Evolutionary conservation across 257 asterid species (phyloP).

Genomic region (Gynochthodes officinalis): DNA sequence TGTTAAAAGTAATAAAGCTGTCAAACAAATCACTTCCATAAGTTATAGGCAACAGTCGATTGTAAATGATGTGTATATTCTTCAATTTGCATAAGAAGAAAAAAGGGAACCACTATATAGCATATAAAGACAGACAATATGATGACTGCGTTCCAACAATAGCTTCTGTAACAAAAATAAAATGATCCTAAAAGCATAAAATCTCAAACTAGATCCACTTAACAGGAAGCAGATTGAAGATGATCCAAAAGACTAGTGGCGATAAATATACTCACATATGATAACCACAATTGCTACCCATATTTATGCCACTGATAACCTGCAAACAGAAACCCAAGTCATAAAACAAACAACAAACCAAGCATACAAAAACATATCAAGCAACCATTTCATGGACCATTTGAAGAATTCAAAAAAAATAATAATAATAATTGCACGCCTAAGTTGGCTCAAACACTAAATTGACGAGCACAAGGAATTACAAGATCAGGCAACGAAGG

Average conservation of each 20-base stretch:
- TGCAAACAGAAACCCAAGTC: slow-evolving; percentile 33
- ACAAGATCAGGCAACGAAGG: slow-evolving; percentile 80
- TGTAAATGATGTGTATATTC: too few species aligned
- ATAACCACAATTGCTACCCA: slow-evolving; percentile 89
- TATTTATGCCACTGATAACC: slow-evolving; percentile 90
- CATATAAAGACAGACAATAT: too few species aligned
- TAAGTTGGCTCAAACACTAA: background rate
- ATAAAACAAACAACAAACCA: slow-evolving; percentile 8
- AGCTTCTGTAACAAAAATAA: background rate
- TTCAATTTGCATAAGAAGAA: too few species aligned
- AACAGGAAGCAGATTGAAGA: slow-evolving; percentile 1
- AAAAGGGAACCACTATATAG: too few species aligned
- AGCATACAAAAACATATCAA: too few species aligned
- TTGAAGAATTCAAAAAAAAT: too few species aligned
- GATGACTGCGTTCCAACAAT: background rate
- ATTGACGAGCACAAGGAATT: slow-evolving; percentile 4
- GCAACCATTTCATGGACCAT: too few species aligned
- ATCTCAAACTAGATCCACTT: background rate
- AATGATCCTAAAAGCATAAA: background rate
- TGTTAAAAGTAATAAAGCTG: background rate
- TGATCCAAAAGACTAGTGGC: slow-evolving; percentile 13
- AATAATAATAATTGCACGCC: too few species aligned
- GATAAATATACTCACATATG: slow-evolving; percentile 53
- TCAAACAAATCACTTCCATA: background rate
- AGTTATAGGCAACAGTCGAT: too few species aligned